Evolutionary conservation across 202 grass and related monocot species (phyloP).

Genomic region (Brachypodium distachyon): DNA sequence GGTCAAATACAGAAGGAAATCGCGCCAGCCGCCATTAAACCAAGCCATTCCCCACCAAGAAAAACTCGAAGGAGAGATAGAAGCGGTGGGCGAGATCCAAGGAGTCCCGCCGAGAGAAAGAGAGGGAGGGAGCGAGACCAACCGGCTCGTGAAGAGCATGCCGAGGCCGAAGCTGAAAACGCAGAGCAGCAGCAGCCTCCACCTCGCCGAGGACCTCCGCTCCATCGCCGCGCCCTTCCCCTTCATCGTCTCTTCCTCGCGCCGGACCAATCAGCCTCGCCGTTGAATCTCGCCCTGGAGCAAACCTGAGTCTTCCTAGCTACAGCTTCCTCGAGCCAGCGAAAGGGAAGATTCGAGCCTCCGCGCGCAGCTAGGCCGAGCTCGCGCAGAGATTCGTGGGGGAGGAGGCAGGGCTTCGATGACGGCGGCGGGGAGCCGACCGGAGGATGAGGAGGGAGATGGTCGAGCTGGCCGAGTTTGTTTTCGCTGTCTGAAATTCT

Average conservation of each 20-base stretch:
- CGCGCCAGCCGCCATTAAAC: neutral
- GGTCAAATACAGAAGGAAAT: neutral
- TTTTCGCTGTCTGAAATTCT: constrained; percentile 2
- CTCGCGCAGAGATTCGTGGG: neutral
- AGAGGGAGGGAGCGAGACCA: neutral
- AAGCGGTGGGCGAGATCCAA: constrained; percentile 18
- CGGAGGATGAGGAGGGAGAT: neutral
- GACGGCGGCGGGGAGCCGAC: constrained; percentile 4
- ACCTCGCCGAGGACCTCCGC: constrained; percentile 44
- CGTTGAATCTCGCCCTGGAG: constrained; percentile 16
- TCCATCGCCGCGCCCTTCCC: constrained; percentile 29
- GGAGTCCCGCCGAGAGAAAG: neutral
- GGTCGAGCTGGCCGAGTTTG: neutral
- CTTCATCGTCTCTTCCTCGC: constrained; percentile 33
- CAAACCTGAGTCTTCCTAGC: neutral
- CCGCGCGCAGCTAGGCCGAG: neutral
- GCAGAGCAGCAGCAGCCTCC: constrained; percentile 57
- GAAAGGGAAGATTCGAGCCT: neutral
- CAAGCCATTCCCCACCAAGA: neutral
- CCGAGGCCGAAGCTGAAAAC: constrained; percentile 61
- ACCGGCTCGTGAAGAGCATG: constrained; percentile 72
- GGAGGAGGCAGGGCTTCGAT: constrained; percentile 15
- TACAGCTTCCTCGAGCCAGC: neutral
- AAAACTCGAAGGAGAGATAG: neutral
- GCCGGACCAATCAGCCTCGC: neutral